Evolutionary conservation across 2,329 filamentous ascomycete species (phyloP), one percentile per base, ranked within the genome.

Genomic region (Pyrenochaeta sp.): DNA sequence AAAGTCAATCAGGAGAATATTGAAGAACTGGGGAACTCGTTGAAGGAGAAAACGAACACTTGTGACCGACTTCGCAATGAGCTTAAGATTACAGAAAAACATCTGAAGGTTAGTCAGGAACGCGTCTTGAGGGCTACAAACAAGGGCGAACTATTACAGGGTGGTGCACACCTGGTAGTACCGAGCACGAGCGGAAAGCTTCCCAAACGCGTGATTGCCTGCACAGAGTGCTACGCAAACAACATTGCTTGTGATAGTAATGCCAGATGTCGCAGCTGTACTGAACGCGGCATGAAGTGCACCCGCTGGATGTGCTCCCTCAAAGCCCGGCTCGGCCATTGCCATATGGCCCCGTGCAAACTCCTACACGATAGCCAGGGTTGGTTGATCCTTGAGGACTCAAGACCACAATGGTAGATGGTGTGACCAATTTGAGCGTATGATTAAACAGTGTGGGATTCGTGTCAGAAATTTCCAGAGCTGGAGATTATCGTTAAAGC

Each of bases 261-360:
- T 4, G 48, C 54, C 5, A 51, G 21, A 15, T 75, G 72, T 54
- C 57, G 52, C 5, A 60, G 56, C 41, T 75, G 72, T 39, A 39
- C n/a, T 1, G 61, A 66, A 7, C 54, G 53, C 6, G 51, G 58
- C 10, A 36, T 54, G 7, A 48, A 33, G 6, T 75, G 72, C 39
- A 47, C 51, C 2, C 61, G 72, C 1, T 74, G 68, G 68, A 66
- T 62, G 27, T 75, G 72, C 47, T 64, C 61, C 4, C 23, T 68
- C 12, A 56, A 60, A 32, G 68, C 73, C 18, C 54, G 61, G 20
- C 39, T 67, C 1, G 65, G 60, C 18, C 30, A 65, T 0, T 74
- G 72, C 32, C 42, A 61, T 1, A 51, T 60, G 5, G 18, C 47
- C 0, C 66, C 61, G 1, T 74, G 72, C 50, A 47, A 48, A 2